Base-by-base conservation (phyloP, 306 rosid genomes). In the Cajanus cajan region DNA sequence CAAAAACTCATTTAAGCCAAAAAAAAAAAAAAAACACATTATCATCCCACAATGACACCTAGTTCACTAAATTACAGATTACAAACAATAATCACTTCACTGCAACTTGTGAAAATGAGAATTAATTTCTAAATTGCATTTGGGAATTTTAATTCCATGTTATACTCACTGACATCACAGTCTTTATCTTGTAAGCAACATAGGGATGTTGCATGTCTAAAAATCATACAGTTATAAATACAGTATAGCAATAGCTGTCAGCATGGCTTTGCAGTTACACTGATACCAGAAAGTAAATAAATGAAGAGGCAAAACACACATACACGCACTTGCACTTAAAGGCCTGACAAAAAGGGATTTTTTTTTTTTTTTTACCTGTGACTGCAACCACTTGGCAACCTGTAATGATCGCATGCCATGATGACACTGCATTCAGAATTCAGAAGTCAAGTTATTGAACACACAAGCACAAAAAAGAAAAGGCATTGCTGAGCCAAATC, bases 351-450 rank as follows among this genome's bases (percentile, higher is more conserved):
- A 8, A 25, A 48, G 65, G 44, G 52, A 33, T 59, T 8, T 1
- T 2, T 21, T 43, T 59, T 8, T 1, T 2, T 21, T 43, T 33
- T 71, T 40, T 89, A 94, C 97, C 98, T 94, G 98, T 24, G 90
- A 82, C 81, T 89, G 96, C 89, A 94, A 79, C 93, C 96, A 94
- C 82, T 78, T 88, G 81, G 97, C 91, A 54, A 94, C 93, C 77
- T 94, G 97, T 82, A 92, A 68, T 6, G 98, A 94, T 82, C 98
- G 86, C 89, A 78, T 5, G 21, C 98, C 98, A 62, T 94, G 98
- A 86, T 94, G 98, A 88, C 98, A 94, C 98, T 94, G 92, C 94
- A 86, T 59, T 71, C 81, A 73, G 66, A 71, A 69, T 54, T 71
- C 81, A 73, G 62, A 71, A 69, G 41, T 71, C 76, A 39, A 81